phyloP scores from a whole-genome alignment of 1,284 basidiomycete species.

The Malassezia caprae region DNA sequence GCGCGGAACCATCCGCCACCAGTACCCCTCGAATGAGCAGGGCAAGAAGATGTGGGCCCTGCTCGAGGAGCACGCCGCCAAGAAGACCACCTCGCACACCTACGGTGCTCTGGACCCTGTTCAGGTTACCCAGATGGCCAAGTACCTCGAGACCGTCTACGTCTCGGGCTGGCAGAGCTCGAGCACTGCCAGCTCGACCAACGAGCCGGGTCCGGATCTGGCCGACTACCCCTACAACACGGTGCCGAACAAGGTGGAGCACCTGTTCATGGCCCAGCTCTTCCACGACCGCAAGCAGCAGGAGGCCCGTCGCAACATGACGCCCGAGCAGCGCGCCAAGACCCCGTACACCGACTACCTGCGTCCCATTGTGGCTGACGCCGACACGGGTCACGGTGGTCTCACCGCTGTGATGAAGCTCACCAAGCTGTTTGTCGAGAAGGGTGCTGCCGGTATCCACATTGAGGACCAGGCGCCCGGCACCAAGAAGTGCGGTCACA shows the following conservation, averaged over 20 bases:
- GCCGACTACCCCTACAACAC: slow-evolving; percentile 90
- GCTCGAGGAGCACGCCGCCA: slow-evolving; percentile 55
- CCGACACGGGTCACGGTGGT: slow-evolving; percentile 67
- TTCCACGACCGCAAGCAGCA: slow-evolving; percentile 48
- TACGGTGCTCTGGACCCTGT: slow-evolving; percentile 97
- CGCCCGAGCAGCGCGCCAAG: slow-evolving; percentile 33
- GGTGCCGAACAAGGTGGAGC: slow-evolving; percentile 61
- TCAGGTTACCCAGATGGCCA: slow-evolving; percentile 58
- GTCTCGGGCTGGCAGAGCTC: slow-evolving; percentile 48
- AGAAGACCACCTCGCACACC: slow-evolving; percentile 67
- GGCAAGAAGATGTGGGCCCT: slow-evolving; percentile 77
- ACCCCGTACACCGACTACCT: slow-evolving; percentile 46
- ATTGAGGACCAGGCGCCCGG: slow-evolving; percentile 86
- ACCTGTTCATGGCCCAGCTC: slow-evolving; percentile 47
- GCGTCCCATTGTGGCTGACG: slow-evolving; percentile 48
- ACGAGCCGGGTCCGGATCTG: slow-evolving; percentile 53
- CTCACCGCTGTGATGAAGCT: slow-evolving; percentile 93
- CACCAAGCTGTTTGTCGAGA: slow-evolving; percentile 81
- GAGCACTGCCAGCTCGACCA: slow-evolving; percentile 45
- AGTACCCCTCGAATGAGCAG: slow-evolving; percentile 73
- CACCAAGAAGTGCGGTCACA: slow-evolving; percentile 57
- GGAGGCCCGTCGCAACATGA: slow-evolving; percentile 40
- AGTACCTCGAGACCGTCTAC: slow-evolving; percentile 49
- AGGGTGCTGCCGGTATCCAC: slow-evolving; percentile 77
- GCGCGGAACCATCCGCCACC: slow-evolving; percentile 73